Base-by-base conservation (phyloP, 2,329 filamentous ascomycete species). In the Aureobasidium sp. region DNA sequence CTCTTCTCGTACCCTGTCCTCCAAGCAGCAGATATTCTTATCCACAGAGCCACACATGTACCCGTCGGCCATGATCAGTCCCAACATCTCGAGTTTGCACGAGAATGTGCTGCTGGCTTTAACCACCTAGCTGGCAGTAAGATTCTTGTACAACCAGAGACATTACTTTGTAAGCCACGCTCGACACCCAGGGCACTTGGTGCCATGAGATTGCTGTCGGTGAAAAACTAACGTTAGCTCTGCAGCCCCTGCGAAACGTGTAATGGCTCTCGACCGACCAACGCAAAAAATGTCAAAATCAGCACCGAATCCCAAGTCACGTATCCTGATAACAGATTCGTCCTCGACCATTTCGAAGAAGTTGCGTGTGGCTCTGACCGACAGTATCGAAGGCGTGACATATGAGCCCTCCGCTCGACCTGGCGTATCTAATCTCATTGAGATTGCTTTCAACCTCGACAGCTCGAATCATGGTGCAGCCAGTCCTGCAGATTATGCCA, bases 1-100 rank as follows among this genome's bases (percentile, higher is more conserved):
- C 81, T 99, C 4, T 96, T 97, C 72, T 95, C 92, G 8, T 99
- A 99, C 72, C 94, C 94, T 1, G 91, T 99, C 41, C 83, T 99
- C 1, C 83, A 62, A 57, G 59, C 59, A 13, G 59, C 59, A 30
- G 59, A 62, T n/a, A 62, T 62, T 13, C 44, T 62, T 2, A 42
- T 97, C 8, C 92, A 97, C 71, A 80, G 86, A 67, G 89, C 93
- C 64, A 97, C 93, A 0, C 90, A 97, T 75, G 93, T 99, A 29
- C 94, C 94, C 11, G 93, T 99, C 2, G 94, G 94, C n/a, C 89
- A 95, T 67, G 94, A 99, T 73, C 94, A 99, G 75, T 81, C 80
- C 61, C 94, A 99, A 69, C 94, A 99, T 75, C 83, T 99, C 27
- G 94, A 99, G 72, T 96, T 97, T 72, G 86, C 92, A 1, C 84